Evolutionary conservation across 2,329 filamentous ascomycete genomes (phyloP), one percentile per base, ranked within the genome.

Genomic region (Trichophyton simii): DNA sequence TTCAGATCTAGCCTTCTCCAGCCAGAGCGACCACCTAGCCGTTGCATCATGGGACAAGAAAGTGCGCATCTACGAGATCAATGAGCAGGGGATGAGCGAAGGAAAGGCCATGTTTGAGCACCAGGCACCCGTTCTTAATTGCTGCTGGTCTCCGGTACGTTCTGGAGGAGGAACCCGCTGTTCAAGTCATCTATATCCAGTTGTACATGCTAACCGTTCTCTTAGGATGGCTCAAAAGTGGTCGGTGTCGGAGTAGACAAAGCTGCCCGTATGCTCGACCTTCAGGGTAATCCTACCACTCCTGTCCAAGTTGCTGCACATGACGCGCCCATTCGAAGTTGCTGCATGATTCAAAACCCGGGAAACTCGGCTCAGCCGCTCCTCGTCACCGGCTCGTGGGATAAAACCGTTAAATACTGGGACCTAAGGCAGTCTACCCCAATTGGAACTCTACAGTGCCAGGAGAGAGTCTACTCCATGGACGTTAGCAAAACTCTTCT

Each of bases 41-140:
- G 89, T 96, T 41, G 80, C 90, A 57, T 96, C 90, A 68, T 99
- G 94, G 94, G 94, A 99, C 77, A 95, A 95, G 79, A 95, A 96
- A 74, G 90, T 97, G 65, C 87, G 91, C 71, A 92, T 99, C 72
- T 99, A 97, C 77, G 90, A 97, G 75, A 90, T 97, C 72, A 84
- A 87, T 66, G 77, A 76, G 61, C 84, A 84, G 66, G 90, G 91
- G 50, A 83, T 88, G 71, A 92, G 88, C 70, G 84, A 90, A 72
- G 91, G 90, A 58, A 92, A 91, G 70, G 90, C 90, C 65, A 79
- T 87, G 63, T 95, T 94, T 71, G 88, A 95, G 67, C 89, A 95
- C 75, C 87, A 90, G 66, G 89, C 82, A 52, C 90, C 91, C 2
- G 91, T 95, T 2, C 78, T 99, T 64, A 88, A 84, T 71, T 87